These are phyloP conservation scores for Quercus glauca DNA, from an alignment of 306 rosid genomes.

Conservation along the genomic window DNA sequence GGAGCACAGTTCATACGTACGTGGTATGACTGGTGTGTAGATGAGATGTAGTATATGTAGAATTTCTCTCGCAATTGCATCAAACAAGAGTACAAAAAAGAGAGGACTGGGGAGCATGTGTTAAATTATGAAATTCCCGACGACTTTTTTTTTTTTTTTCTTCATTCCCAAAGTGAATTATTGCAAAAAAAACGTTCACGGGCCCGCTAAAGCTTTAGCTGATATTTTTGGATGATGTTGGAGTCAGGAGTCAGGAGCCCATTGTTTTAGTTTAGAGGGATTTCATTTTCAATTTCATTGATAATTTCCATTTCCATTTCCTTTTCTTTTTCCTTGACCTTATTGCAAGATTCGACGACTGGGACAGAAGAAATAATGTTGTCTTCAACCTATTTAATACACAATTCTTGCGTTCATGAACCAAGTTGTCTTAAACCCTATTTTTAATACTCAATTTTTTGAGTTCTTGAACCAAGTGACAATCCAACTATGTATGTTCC, in stretches of 20 bases:
- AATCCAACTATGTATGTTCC: neutral
- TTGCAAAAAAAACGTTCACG: conserved; percentile 30
- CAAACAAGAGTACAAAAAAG: conserved; percentile 14
- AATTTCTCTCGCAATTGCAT: no score
- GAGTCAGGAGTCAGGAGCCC: conserved; percentile 11
- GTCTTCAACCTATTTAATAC: neutral
- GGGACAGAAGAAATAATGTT: neutral
- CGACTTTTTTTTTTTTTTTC: neutral
- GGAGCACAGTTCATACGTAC: no score
- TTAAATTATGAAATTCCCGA: conserved; percentile 12
- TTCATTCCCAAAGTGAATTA: conserved; percentile 32
- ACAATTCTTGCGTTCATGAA: conserved; percentile 8
- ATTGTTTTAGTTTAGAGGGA: neutral
- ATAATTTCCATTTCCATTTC: neutral
- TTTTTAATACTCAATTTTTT: no score
- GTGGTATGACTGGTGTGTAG: no score
- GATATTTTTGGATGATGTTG: neutral
- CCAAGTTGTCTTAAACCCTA: neutral
- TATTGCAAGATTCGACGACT: neutral
- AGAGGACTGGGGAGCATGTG: conserved; percentile 5
- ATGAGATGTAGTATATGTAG: no score
- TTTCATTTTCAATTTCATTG: neutral
- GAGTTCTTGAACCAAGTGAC: conserved; percentile 18
- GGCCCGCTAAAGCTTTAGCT: conserved; percentile 6
- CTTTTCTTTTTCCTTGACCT: neutral